Conservation (phyloP, 2,329 filamentous ascomycete species). For the Ophiobolus disseminans region DNA sequence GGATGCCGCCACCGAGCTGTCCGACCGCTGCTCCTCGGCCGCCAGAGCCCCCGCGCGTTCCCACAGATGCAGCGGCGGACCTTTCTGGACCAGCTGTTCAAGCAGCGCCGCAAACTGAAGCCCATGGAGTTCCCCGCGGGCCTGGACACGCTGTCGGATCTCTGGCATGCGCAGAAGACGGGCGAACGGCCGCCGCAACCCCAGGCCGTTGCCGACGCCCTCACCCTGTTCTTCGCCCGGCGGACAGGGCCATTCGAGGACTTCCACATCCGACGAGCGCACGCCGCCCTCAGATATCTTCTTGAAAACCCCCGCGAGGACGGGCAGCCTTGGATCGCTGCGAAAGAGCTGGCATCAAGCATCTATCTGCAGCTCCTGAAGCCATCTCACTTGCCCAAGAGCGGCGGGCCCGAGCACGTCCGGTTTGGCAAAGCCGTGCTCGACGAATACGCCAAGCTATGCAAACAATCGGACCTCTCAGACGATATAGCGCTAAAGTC, state of each 20-base stretch:
- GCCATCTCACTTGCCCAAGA: slow-evolving; percentile 41
- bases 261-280: slow-evolving; percentile 61
- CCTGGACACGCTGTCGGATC: slow-evolving; percentile 73
- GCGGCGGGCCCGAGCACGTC: slow-evolving; percentile 48
- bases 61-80: slow-evolving; percentile 56
- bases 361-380: slow-evolving; percentile 18
- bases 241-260: slow-evolving; percentile 34
- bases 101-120: slow-evolving; percentile 65
- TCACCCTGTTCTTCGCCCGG: slow-evolving; percentile 38
- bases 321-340: slow-evolving; percentile 41
- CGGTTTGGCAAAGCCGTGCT: slow-evolving; percentile 51
- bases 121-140: slow-evolving; percentile 72
- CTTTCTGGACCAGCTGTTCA: slow-evolving; percentile 74
- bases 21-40: slow-evolving; percentile 26
- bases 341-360: slow-evolving; percentile 19
- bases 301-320: slow-evolving; percentile 41
- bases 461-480: too few species aligned
- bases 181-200: slow-evolving; percentile 69
- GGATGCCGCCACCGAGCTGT: slow-evolving; percentile 51
- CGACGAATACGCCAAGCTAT: slow-evolving; percentile 5
- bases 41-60: slow-evolving; percentile 27
- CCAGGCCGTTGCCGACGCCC: slow-evolving; percentile 68
- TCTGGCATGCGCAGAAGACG: slow-evolving; percentile 68
- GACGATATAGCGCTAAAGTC: too few species aligned
- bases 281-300: slow-evolving; percentile 68